These are phyloP conservation scores for Paracamarosporium sp. DNA, from an alignment of 2,329 filamentous ascomycete genomes.

Conservation along the genomic window DNA sequence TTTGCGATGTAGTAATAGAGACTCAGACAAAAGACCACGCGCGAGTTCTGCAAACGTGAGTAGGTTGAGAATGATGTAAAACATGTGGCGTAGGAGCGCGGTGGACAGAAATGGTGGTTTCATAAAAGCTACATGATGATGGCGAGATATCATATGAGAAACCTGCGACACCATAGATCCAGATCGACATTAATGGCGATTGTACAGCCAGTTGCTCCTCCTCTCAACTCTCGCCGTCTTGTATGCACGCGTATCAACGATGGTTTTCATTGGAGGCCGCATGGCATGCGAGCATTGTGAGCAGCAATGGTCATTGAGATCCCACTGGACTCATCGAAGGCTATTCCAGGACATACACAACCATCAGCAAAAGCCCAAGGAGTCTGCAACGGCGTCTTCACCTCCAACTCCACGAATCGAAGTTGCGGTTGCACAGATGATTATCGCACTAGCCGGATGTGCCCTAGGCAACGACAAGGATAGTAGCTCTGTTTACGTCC, in stretches of 20 bases:
- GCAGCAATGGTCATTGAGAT: background rate
- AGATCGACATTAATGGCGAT: background rate
- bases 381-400: background rate
- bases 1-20: too few relatives aligned
- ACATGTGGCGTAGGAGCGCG: background rate
- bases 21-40: too few relatives aligned
- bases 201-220: background rate
- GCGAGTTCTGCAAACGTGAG: too few relatives aligned
- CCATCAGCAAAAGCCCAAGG: background rate
- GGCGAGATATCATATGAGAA: background rate
- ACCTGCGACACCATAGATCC: background rate
- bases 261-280: background rate
- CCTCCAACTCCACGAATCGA: background rate
- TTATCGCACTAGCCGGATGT: background rate
- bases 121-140: background rate
- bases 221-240: background rate
- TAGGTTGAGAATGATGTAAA: too few relatives aligned
- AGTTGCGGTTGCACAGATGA: background rate
- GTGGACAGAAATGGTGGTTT: background rate
- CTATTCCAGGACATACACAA: background rate
- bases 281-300: background rate
- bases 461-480: conserved; percentile 15
- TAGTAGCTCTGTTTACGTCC: conserved; percentile 21
- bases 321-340: background rate
- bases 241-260: background rate